Base-by-base conservation (phyloP, 352 stramenopile genomes). In the Sclerospora graminicola region DNA sequence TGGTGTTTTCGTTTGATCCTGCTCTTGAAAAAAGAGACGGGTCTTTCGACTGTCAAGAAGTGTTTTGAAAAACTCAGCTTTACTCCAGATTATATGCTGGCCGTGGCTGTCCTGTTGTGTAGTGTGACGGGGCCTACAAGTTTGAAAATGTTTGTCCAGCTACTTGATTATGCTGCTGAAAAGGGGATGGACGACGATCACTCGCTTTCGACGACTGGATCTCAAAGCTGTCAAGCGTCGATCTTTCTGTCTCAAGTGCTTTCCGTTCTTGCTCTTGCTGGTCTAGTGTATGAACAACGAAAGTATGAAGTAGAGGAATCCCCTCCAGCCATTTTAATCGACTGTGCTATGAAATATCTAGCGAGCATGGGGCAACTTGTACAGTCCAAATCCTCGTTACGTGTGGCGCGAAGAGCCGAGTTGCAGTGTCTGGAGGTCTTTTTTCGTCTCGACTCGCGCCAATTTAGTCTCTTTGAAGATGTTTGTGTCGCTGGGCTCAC, bases 1-100 rank as follows among this genome's bases (percentile, higher is more conserved):
- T 90, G 76, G 79, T 84, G 61, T 31, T 70, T 90, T 21, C 79
- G 79, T 8, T 30, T 88, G 15, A 61, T 90, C 15, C 53, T 90
- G 23, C 49, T 88, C 5, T 51, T 90, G 19, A 90, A 90, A 53
- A 85, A 84, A 45, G 76, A 87, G 18, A 81, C 58, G 18, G 79
- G 76, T 8, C 35, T 87, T 15, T 74, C 82, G 29, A 51, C 60
- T 2, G 59, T 90, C 20, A 63, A 68, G 24, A 70, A 67, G 9
- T 60, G 76, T 26, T 62, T 60, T 0, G 29, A 53, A 2, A 46
- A 63, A 16, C 35, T 85, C 28, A 49, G 69, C 4, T 81, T 89
- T 47, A 58, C 67, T 1, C 73, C 73, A 2, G 79, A 90, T 57
- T 89, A 73, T 46, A 33, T 87, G 36, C 48, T 88, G 8, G 76